Conservation (phyloP, 371 early-diverging fungal species). For the Entomophthora muscae region DNA sequence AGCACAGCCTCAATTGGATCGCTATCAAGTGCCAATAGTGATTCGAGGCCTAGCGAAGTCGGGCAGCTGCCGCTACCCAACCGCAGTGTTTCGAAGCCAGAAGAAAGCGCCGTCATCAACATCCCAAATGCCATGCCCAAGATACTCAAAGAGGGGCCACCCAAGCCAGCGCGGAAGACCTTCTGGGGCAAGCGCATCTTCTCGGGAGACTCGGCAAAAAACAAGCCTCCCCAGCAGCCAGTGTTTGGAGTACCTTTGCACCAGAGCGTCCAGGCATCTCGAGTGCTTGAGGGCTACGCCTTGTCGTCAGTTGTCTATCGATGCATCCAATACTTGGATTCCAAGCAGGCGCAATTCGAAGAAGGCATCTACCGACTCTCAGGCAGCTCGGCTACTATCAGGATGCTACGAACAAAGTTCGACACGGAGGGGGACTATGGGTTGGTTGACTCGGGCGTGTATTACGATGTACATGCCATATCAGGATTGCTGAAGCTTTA, state of each 20-base stretch:
- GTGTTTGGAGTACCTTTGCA: background rate
- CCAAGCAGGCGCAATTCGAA: constrained; percentile 55
- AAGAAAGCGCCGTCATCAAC: too few species aligned
- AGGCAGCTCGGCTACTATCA: constrained; percentile 53
- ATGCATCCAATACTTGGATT: constrained; percentile 86
- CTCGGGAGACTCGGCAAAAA: background rate
- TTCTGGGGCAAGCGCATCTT: background rate
- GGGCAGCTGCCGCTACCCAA: too few species aligned
- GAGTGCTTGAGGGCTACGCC: constrained; percentile 40
- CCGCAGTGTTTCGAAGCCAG: too few species aligned
- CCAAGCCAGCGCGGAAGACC: too few species aligned
- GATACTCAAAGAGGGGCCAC: too few species aligned
- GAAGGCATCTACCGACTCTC: constrained; percentile 89
- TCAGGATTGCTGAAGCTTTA: constrained; percentile 83
- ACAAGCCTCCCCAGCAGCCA: background rate
- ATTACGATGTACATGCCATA: constrained; percentile 77
- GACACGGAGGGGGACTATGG: constrained; percentile 36
- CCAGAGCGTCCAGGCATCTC: background rate
- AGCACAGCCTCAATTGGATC: too few species aligned
- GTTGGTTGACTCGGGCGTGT: constrained; percentile 22
- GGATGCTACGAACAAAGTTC: constrained; percentile 53
- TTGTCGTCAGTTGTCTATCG: constrained; percentile 83
- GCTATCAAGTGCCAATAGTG: too few species aligned
- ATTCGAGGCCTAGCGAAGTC: too few species aligned
- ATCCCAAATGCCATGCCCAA: too few species aligned